Base-by-base conservation (phyloP, 2,329 filamentous ascomycete species). In the Rutstroemia sp. region DNA sequence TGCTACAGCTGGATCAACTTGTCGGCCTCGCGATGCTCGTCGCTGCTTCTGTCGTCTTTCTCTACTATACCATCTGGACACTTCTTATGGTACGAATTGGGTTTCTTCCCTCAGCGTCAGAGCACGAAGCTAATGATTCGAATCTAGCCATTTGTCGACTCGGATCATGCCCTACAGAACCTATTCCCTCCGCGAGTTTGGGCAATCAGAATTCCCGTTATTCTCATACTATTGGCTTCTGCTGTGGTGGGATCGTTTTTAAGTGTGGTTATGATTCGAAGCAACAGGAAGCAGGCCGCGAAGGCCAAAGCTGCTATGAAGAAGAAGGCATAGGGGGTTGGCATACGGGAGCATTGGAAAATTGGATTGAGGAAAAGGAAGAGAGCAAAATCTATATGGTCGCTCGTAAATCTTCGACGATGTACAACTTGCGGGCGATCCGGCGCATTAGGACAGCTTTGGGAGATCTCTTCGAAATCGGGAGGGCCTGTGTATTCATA, bases 51-150 rank as follows among this genome's bases (percentile, higher is more conserved):
- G 78, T 80, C 67, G 82, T 89, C 71, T 89, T 89, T 72, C 77
- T 87, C 68, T 99, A 99, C 82, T 99, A 99, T 78, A 94, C 90
- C 62, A 83, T 96, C 73, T 99, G 94, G 94, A 96, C 94, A 27
- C 81, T 99, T 63, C 81, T 97, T 64, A 97, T 99, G 89, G 94
- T 96, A 82, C 58, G 75, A 67, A 52, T 5, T 21, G 14, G 16
- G 21, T 14, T 45, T 21, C 10, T 17, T 16, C 30, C 7, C 12
- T 21, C 17, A 8, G 27, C 21, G 27, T 44, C 3, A 39, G 4
- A 21, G 5, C 17, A n/a, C 17, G 10, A 40, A 38, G 25, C 48
- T 54, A 49, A 48, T 39, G 7, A 27, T 51, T 42, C 47, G 16
- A 16, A n/a, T 25, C 10, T 30, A 99, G 94, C 94, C 94, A 71